phyloP scores from a whole-genome alignment of 495 filamentous ascomycete genomes.

The Daldinia loculata region DNA sequence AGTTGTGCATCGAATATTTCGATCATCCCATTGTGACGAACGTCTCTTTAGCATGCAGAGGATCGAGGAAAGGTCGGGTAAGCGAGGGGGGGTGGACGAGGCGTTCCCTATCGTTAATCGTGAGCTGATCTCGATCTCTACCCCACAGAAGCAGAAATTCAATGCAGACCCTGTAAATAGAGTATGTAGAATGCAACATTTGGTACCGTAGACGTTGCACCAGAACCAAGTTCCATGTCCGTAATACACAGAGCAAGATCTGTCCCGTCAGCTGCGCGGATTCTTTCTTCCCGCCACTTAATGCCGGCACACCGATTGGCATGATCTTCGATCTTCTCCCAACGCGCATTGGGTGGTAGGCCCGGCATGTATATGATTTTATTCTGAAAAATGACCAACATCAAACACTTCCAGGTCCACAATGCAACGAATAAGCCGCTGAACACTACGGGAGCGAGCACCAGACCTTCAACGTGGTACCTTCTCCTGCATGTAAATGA shows the following conservation, averaged over 20 bases:
- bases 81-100: slow-evolving; percentile 71
- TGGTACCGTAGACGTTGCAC: slow-evolving; percentile 22
- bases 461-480: slow-evolving; percentile 60
- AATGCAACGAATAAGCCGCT: slow-evolving; percentile 69
- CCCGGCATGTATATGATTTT: slow-evolving; percentile 86
- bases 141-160: slow-evolving; percentile 18
- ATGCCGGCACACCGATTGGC: slow-evolving; percentile 64
- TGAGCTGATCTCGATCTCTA: slow-evolving; percentile 43
- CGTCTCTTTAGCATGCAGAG: slow-evolving; percentile 53
- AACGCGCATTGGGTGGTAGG: slow-evolving; percentile 67
- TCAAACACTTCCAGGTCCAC: slow-evolving; percentile 82
- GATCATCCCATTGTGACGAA: slow-evolving; percentile 26
- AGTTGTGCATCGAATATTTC: slow-evolving; percentile 58
- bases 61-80: slow-evolving; percentile 71
- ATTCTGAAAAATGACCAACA: slow-evolving; percentile 83
- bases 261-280: slow-evolving; percentile 66
- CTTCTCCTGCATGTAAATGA: slow-evolving; percentile 35
- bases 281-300: slow-evolving; percentile 67
- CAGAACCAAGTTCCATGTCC: slow-evolving; percentile 36
- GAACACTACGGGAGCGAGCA: slow-evolving; percentile 74
- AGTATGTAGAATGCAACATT: slow-evolving; percentile 56
- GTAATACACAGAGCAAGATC: slow-evolving; percentile 49
- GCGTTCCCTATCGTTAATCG: slow-evolving; percentile 62
- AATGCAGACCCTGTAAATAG: slow-evolving; percentile 65
- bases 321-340: slow-evolving; percentile 70